Base-by-base conservation (phyloP, 169 alveolate genomes). In the Plasmodium fragile region DNA sequence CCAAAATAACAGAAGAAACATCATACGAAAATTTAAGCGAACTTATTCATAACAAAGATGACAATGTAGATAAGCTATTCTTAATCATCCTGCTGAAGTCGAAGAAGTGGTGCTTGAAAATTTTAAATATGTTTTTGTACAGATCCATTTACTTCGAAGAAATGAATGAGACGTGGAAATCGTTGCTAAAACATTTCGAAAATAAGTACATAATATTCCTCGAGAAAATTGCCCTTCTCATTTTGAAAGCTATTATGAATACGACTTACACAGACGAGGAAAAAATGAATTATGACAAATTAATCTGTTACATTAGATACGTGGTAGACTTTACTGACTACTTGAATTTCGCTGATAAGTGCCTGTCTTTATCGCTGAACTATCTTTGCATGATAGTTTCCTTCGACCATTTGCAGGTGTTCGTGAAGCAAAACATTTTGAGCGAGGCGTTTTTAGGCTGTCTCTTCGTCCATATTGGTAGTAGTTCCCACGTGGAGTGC, bases 61-160 rank as follows among this genome's bases (percentile, higher is more conserved):
- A 85, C 30, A 36, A 85, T 85, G 36, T 75, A 75, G 93, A 73
- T 55, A 85, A 30, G 73, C 30, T 85, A 53, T 52, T 73, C 41
- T 53, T 85, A 53, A 85, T 30, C 41, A 73, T 49, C 41, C 18
- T 85, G 28, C 69, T 85, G 80, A 85, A 85, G 28, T n/a, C 85
- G 28, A 85, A 85, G 39, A 85, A 85, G 32, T 85, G 93, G 93
- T 85, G 87, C 45, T 72, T 85, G 39, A 85, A 85, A 85, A 85
- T 85, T 53, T 85, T 85, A 77, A 85, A 85, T 69, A 6, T 85
- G 25, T 85, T 85, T 85, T 85, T 85, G 79, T 85, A 73, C 43
- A 73, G 93, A 52, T 85, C 93, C 16, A 49, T 85, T 85, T 65
- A 85, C 43, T 85, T 73, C 30, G 93, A 85, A 3, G 93, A 85